Evolutionary conservation across 352 stramenopile species (phyloP).

Genomic region (Pythium aristosporum): DNA sequence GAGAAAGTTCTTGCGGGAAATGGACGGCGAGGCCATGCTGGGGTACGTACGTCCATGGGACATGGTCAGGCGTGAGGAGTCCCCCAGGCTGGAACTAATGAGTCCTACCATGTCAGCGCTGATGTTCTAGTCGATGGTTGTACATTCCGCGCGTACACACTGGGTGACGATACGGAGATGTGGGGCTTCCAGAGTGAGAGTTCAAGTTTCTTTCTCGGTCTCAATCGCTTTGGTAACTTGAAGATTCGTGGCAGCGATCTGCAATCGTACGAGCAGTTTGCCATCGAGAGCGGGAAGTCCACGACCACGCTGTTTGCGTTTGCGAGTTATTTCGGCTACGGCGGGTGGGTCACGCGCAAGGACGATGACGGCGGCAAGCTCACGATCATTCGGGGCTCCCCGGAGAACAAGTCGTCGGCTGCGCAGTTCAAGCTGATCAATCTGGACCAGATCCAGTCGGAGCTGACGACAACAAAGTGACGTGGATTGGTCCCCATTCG

Average conservation of each 20-base stretch:
- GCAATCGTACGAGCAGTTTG: conserved; percentile 78
- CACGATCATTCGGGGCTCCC: conserved; percentile 52
- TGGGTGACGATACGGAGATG: conserved; percentile 72
- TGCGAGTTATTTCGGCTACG: conserved; percentile 70
- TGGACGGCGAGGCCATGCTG: conserved; percentile 56
- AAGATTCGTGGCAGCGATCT: conserved; percentile 62
- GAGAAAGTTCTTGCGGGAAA: conserved; percentile 51
- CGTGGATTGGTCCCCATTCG: too few species aligned
- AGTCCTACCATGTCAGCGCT: conserved; percentile 32
- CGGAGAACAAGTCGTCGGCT: conserved; percentile 61
- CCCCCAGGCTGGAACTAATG: not conserved
- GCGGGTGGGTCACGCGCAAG: conserved; percentile 51
- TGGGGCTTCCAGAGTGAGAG: conserved; percentile 80
- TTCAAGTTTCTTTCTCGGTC: conserved; percentile 60
- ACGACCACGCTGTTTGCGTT: conserved; percentile 62
- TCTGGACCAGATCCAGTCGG: conserved; percentile 40
- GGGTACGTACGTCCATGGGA: conserved; percentile 34
- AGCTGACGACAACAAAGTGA: conserved; percentile 12
- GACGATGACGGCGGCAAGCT: conserved; percentile 28
- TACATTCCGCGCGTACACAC: conserved; percentile 70
- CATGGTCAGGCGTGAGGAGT: not conserved
- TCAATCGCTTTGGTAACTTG: conserved; percentile 68
- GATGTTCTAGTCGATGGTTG: conserved; percentile 62
- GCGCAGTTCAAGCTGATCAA: conserved; percentile 60
- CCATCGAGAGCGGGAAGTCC: conserved; percentile 44